A percentile compares a stretch with the other conserved stretches of the same genome.
These are phyloP conservation scores for Pseudisothecium myosuroides DNA, from an alignment of 225 moss, liverwort and hornwort genomes.

Conservation along the genomic window DNA sequence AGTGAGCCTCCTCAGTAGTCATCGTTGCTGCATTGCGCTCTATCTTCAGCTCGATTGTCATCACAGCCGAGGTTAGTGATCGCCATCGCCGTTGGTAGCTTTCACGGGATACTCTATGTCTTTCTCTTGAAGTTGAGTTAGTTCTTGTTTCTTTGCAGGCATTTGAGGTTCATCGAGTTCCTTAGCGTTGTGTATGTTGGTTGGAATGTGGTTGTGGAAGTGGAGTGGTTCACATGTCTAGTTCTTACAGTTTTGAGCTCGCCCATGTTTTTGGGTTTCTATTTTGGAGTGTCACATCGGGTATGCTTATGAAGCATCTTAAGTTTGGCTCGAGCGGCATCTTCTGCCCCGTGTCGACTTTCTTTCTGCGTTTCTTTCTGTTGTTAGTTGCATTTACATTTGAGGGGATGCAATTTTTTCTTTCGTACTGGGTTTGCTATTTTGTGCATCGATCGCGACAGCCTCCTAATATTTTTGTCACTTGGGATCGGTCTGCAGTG, in stretches of 20 bases:
- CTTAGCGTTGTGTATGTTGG: background rate
- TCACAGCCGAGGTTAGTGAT: background rate
- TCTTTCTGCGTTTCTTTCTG: background rate
- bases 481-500: background rate
- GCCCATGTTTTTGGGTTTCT: background rate
- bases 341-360: background rate
- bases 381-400: background rate
- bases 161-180: background rate
- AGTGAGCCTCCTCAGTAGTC: background rate
- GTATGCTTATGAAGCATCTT: background rate
- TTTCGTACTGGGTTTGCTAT: background rate
- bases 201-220: background rate
- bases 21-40: background rate
- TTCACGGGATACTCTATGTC: background rate
- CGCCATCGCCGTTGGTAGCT: background rate
- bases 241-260: background rate
- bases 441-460: background rate
- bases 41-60: background rate
- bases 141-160: background rate
- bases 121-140: background rate
- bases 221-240: background rate
- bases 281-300: background rate
- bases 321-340: background rate
- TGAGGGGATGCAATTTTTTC: background rate
- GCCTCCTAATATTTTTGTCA: background rate